These are phyloP conservation scores for Pseudozyma flocculosa DNA, from an alignment of 1,284 basidiomycete genomes.

Conservation along the genomic window DNA sequence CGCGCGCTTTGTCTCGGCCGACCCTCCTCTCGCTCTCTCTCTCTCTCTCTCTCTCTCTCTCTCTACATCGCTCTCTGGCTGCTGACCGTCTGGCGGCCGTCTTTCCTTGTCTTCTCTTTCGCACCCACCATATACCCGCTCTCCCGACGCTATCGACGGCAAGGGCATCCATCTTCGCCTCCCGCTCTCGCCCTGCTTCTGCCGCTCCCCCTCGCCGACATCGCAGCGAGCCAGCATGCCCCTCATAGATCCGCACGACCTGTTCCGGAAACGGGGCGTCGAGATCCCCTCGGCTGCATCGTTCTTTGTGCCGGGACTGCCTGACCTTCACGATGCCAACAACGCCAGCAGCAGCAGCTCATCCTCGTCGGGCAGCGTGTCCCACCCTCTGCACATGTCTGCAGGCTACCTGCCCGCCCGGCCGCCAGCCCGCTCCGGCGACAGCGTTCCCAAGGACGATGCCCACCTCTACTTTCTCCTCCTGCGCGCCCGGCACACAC, in stretches of 20 bases:
- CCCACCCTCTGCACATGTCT: conserved; percentile 38
- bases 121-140: no score
- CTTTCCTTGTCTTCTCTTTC: no score
- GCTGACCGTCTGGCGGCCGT: no score
- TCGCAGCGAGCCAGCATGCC: conserved; percentile 17
- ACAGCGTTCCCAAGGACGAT: conserved; percentile 57
- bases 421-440: neutral
- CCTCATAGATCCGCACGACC: conserved; percentile 26
- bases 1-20: no score
- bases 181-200: no score
- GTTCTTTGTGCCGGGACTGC: conserved; percentile 33
- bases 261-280: conserved; percentile 25
- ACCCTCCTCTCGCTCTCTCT: no score
- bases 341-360: no score
- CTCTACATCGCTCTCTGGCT: no score
- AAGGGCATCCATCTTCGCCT: no score
- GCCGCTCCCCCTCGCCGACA: no score
- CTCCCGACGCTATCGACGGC: no score
- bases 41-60: no score
- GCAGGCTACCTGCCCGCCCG: conserved; percentile 53
- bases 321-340: conserved; percentile 19
- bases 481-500: conserved; percentile 79
- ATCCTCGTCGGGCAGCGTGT: conserved; percentile 5
- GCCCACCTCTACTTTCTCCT: conserved; percentile 87
- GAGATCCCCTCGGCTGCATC: conserved; percentile 28